phyloP scores from a whole-genome alignment of 495 filamentous ascomycete species.

The Penicillium odoratum region DNA sequence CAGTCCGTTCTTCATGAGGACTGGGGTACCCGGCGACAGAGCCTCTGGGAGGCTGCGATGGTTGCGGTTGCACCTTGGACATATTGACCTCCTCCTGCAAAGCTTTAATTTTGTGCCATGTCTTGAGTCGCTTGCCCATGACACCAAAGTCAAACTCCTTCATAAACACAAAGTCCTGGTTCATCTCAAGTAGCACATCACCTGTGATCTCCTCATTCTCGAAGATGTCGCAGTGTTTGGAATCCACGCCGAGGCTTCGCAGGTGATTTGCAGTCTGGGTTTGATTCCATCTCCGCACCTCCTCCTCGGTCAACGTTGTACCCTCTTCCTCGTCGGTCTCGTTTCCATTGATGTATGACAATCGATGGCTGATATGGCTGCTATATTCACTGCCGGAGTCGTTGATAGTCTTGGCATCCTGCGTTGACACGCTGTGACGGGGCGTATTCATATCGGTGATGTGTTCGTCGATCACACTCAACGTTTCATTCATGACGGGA shows the following conservation, averaged over 20 bases:
- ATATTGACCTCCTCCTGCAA: conserved; percentile 80
- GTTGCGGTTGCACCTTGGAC: conserved; percentile 22
- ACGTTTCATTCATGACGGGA: conserved; percentile 92
- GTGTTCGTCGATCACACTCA: conserved; percentile 97
- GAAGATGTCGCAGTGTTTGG: conserved; percentile 87
- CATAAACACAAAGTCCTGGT: conserved; percentile 87
- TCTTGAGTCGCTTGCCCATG: conserved; percentile 81
- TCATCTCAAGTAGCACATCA: conserved; percentile 90
- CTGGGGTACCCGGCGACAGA: conserved; percentile 34
- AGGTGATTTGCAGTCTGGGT: conserved; percentile 81
- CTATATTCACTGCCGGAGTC: conserved; percentile 92
- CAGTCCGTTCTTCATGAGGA: conserved; percentile 40
- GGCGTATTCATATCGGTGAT: conserved; percentile 90
- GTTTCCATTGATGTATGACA: conserved; percentile 88
- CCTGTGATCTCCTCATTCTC: conserved; percentile 94
- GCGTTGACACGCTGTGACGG: conserved; percentile 53
- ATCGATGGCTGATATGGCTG: conserved; percentile 68
- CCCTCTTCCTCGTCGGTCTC: conserved; percentile 76
- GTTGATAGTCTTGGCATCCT: conserved; percentile 59
- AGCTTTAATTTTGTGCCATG: conserved; percentile 91
- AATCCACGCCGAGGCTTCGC: conserved; percentile 76
- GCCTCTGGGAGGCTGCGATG: conserved; percentile 20
- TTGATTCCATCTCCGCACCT: conserved; percentile 74
- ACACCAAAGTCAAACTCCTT: conserved; percentile 95
- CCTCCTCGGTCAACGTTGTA: conserved; percentile 53